Conservation (phyloP, 2,329 filamentous ascomycete species). For the Aspergillus japonicus region DNA sequence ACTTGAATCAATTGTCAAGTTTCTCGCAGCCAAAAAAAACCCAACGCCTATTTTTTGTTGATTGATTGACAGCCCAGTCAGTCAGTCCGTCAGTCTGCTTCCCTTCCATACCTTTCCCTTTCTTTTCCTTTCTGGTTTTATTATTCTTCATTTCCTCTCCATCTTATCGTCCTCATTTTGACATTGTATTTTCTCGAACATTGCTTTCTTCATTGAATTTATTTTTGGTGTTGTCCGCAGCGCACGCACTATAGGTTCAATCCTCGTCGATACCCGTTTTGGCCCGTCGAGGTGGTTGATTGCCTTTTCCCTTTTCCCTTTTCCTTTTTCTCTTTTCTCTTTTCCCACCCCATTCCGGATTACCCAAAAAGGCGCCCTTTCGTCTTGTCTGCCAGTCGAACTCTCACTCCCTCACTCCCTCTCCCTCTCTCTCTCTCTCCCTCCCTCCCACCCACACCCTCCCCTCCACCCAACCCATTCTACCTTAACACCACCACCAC, state of each 20-base stretch:
- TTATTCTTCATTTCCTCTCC: conserved; percentile 13
- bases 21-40: conserved; percentile 1
- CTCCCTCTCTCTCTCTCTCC: neutral
- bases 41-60: conserved; percentile 5
- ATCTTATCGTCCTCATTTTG: conserved; percentile 24
- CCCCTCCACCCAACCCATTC: too few species aligned
- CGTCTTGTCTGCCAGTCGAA: neutral
- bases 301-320: conserved; percentile 16
- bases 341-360: conserved; percentile 27
- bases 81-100: neutral
- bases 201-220: neutral
- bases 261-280: conserved; percentile 22
- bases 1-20: neutral
- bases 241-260: neutral
- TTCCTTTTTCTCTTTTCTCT: conserved; percentile 9
- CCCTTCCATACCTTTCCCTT: conserved; percentile 5
- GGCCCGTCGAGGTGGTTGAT: conserved; percentile 18
- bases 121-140: conserved; percentile 10
- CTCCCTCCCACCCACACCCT: neutral
- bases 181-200: conserved; percentile 13
- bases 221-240: neutral
- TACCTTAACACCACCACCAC: too few species aligned
- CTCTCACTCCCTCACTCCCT: neutral
- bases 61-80: conserved; percentile 2
- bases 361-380: neutral